Percentiles rank a stretch among this genome's conserved stretches.
These are phyloP conservation scores for Hymenoscyphus scutula DNA, from an alignment of 2,329 filamentous ascomycete species.

Conservation along the genomic window DNA sequence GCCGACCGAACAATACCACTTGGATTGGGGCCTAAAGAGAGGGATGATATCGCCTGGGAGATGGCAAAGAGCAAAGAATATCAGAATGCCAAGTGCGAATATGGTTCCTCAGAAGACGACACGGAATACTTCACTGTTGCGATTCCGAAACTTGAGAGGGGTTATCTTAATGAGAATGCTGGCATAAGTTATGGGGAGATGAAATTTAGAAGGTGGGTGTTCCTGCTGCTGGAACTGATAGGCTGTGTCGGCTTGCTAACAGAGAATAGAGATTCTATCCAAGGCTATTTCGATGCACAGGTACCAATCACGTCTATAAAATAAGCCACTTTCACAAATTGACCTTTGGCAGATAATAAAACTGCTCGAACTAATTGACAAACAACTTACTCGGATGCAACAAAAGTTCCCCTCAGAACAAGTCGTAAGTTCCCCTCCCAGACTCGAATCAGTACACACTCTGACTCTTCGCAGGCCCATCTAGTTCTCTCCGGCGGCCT, in stretches of 20 bases:
- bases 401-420: constrained; percentile 15
- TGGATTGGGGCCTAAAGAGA: constrained; percentile 27
- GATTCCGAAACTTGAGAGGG: constrained; percentile 36
- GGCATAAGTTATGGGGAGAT: constrained; percentile 26
- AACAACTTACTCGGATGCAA: constrained; percentile 16
- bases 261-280: constrained; percentile 14
- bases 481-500: constrained; percentile 44
- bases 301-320: neutral
- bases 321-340: too few species aligned
- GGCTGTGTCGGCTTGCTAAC: neutral
- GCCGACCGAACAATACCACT: constrained; percentile 31
- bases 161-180: constrained; percentile 36
- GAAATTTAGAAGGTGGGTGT: constrained; percentile 18
- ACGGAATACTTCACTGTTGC: constrained; percentile 38
- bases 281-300: constrained; percentile 19
- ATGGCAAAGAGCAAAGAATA: constrained; percentile 42
- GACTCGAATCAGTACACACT: neutral
- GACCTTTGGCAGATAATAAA: constrained; percentile 15
- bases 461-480: constrained; percentile 29
- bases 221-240: neutral
- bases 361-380: constrained; percentile 20
- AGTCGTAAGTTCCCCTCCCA: constrained; percentile 11
- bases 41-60: constrained; percentile 39
- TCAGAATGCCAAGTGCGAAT: constrained; percentile 42
- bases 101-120: constrained; percentile 36